Conservation (phyloP, 2,329 filamentous ascomycete genomes). For the Geosmithia flava region DNA sequence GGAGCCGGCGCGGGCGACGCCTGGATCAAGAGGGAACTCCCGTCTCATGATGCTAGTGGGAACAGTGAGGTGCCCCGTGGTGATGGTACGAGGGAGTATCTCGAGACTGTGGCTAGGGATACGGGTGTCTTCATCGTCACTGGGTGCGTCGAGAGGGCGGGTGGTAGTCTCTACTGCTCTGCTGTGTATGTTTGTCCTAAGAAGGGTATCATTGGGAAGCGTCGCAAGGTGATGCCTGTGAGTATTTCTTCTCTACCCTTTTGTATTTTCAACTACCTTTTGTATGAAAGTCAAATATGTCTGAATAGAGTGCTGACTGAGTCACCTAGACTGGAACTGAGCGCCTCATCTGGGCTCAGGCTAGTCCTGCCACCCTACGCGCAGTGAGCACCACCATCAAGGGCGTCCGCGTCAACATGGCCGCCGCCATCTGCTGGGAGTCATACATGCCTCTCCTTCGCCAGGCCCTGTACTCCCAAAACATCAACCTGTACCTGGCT, state of each 20-base stretch:
- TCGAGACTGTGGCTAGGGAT: slow-evolving; percentile 65
- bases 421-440: slow-evolving; percentile 90
- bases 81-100: slow-evolving; percentile 59
- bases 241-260: slow-evolving; percentile 13
- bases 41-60: slow-evolving; percentile 3
- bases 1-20: slow-evolving; percentile 56
- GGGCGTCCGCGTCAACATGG: slow-evolving; percentile 68
- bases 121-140: slow-evolving; percentile 74
- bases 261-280: neutral
- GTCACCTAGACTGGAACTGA: slow-evolving; percentile 58
- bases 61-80: slow-evolving; percentile 17
- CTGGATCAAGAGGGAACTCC: slow-evolving; percentile 55
- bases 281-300: too few species aligned
- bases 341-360: slow-evolving; percentile 80
- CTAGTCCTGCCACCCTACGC: slow-evolving; percentile 63
- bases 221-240: slow-evolving; percentile 84
- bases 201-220: slow-evolving; percentile 65
- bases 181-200: slow-evolving; percentile 72
- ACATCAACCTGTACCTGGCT: slow-evolving; percentile 82
- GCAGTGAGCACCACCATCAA: slow-evolving; percentile 71
- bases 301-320: neutral
- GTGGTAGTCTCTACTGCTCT: slow-evolving; percentile 73
- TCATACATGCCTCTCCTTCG: slow-evolving; percentile 89
- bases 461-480: slow-evolving; percentile 75
- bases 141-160: slow-evolving; percentile 67